phyloP scores from a whole-genome alignment of 768 basidiomycete genomes.

The Hortiboletus campestris region DNA sequence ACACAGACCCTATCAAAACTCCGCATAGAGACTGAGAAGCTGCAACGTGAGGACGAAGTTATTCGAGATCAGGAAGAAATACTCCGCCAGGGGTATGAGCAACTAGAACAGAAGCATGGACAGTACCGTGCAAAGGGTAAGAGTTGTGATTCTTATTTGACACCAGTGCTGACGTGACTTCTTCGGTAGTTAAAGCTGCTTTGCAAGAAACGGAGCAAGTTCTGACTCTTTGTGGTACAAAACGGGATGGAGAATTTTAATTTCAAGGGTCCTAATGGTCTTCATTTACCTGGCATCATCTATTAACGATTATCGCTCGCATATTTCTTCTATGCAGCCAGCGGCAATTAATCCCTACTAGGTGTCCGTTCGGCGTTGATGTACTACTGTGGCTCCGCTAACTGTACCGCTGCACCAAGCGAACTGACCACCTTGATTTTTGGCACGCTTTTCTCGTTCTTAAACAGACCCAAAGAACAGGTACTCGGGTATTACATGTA shows the following conservation, averaged over 20 bases:
- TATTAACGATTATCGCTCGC: not conserved
- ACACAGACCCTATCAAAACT: conserved; percentile 38
- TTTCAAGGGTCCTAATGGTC: not conserved
- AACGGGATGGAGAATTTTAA: conserved; percentile 34
- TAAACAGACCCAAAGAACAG: not conserved
- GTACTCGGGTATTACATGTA: not conserved
- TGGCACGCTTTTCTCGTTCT: not conserved
- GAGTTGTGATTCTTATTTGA: not conserved
- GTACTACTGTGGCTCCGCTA: not conserved
- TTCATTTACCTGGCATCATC: not conserved
- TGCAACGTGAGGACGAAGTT: conserved; percentile 40
- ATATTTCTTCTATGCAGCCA: not conserved
- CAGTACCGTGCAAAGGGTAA: conserved; percentile 43
- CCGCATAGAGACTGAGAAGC: conserved; percentile 38
- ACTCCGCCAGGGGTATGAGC: conserved; percentile 37
- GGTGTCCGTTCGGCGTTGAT: not conserved
- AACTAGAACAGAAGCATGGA: conserved; percentile 40
- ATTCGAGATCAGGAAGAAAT: conserved; percentile 42
- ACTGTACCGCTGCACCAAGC: not conserved
- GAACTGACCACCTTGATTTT: not conserved
- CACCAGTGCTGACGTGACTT: conserved; percentile 5
- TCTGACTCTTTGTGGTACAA: conserved; percentile 43
- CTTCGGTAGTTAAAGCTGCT: conserved; percentile 36
- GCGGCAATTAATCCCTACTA: not conserved
- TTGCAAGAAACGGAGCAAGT: conserved; percentile 47